Percentiles rank a stretch among this genome's conserved stretches.
Evolutionary conservation across 768 basidiomycete genomes (phyloP).

Genomic region (Boletus eberwhitei): DNA sequence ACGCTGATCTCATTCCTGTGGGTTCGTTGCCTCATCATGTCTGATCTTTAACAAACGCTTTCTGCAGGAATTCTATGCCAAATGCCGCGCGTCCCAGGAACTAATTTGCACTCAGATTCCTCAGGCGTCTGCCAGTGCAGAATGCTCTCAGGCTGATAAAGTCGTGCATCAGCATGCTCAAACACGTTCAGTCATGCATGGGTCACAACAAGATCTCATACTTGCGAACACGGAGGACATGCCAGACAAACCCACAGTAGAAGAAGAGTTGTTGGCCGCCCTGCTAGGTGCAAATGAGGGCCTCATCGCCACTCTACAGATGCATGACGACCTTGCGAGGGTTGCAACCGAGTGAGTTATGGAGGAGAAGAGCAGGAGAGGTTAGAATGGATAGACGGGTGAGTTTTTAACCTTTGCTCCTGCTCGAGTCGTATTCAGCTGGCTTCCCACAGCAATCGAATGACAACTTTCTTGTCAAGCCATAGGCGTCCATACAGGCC

Average conservation of each 20-base stretch:
- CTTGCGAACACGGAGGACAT: slow-evolving; percentile 30
- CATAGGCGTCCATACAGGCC: slow-evolving; percentile 14
- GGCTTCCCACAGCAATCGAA: slow-evolving; percentile 19
- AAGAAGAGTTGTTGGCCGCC: slow-evolving; percentile 72
- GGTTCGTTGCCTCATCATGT: slow-evolving; percentile 16
- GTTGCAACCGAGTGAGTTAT: slow-evolving; percentile 54
- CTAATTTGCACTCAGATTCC: slow-evolving; percentile 84
- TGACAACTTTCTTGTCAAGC: slow-evolving; percentile 22
- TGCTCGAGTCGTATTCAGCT: slow-evolving; percentile 19
- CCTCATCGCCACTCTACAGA: slow-evolving; percentile 61
- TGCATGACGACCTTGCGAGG: slow-evolving; percentile 75
- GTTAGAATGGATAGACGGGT: slow-evolving; percentile 66
- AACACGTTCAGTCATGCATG: slow-evolving; percentile 19
- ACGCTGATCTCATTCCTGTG: slow-evolving; percentile 64
- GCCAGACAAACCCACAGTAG: slow-evolving; percentile 51
- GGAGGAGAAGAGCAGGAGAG: slow-evolving; percentile 71
- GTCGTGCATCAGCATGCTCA: slow-evolving; percentile 10
- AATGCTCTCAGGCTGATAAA: slow-evolving; percentile 52
- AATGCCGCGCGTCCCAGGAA: slow-evolving; percentile 80
- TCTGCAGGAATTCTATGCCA: slow-evolving; percentile 75
- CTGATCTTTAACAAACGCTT: neutral
- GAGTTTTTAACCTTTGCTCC: slow-evolving; percentile 23
- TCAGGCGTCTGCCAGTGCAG: slow-evolving; percentile 84
- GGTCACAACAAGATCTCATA: slow-evolving; percentile 17
- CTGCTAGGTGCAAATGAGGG: slow-evolving; percentile 73